A percentile compares a stretch with the other conserved stretches of the same genome.
Evolutionary conservation across 176 grass and related monocot genomes (phyloP).

Genomic region (Calamus simplicifolius): DNA sequence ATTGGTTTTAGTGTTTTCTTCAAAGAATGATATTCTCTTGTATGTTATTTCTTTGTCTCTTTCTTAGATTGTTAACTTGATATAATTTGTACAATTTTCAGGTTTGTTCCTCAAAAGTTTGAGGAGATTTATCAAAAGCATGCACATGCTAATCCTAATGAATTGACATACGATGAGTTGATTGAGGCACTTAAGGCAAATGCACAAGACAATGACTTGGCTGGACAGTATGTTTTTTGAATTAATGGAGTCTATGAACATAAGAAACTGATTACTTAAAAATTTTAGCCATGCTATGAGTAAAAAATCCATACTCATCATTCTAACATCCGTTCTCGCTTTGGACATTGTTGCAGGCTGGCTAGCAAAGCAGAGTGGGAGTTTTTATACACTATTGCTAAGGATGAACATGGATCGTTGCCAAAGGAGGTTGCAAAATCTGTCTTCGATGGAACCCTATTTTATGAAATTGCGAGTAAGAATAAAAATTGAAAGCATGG

Average conservation of each 20-base stretch:
- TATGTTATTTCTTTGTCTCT: no score
- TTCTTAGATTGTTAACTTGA: no score
- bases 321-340: background rate
- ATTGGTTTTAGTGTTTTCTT: no score
- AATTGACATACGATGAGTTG: constrained; percentile 41
- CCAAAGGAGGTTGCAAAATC: constrained; percentile 48
- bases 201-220: constrained; percentile 38
- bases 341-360: constrained; percentile 22
- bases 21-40: no score
- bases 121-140: constrained; percentile 69
- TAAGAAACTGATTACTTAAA: no score
- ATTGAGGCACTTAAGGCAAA: constrained; percentile 47
- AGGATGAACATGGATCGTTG: constrained; percentile 56
- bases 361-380: constrained; percentile 54
- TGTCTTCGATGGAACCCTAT: constrained; percentile 62
- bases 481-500: no score
- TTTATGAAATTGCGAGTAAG: constrained; percentile 6
- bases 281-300: background rate
- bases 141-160: constrained; percentile 48
- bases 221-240: constrained; percentile 34
- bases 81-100: background rate
- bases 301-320: background rate
- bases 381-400: constrained; percentile 35
- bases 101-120: constrained; percentile 67
- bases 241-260: no score